Evolutionary conservation across 208 protist species (phyloP), one percentile per base, ranked within the genome.

Genomic region (Leishmania braziliensis): DNA sequence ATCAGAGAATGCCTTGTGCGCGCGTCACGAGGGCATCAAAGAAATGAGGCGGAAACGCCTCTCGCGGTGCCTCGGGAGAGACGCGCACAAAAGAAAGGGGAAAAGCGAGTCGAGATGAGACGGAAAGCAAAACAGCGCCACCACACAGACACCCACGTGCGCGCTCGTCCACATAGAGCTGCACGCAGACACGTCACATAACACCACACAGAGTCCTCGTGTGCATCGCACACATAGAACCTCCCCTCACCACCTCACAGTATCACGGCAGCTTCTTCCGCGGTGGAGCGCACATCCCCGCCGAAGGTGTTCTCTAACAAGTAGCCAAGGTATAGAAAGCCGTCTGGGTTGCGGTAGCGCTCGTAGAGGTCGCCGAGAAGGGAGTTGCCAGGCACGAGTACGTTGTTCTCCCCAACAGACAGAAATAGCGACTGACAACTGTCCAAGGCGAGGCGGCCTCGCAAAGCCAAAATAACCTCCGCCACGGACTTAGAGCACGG

Each of bases 371-470:
- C 86, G 9, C 88, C 85, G 80, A 98, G 83, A 5, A 95, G 81
- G 2, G 90, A 75, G 56, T 91, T 94, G 53, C 88, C 98, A 16
- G 97, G 92, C 23, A 96, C 95, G 50, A 98, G 71, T 4, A 88
- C 84, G 58, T 96, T 92, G 50, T 68, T 72, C 54, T 89, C 75
- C 72, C 96, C 96, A 26, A 98, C 87, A 76, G 98, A 97, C 46
- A 99, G 84, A 85, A 98, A 99, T 54, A 99, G 89, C 5, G 91
- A 96, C 81, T 98, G 96, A 53, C 96, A 91, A 66, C 93, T 82
- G 54, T 86, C 81, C 8, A 98, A 79, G 70, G 97, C 94, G 50
- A 99, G 95, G 2, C 96, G 88, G 71, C 95, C 94, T 23, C 96
- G 91, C 77, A 99, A 87, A 36, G 96, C 89, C 68, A 97, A 84